Percentiles rank a stretch among this genome's conserved stretches.
Conservation (phyloP, 768 basidiomycete species). For the Candolleomyces eurysporus region DNA sequence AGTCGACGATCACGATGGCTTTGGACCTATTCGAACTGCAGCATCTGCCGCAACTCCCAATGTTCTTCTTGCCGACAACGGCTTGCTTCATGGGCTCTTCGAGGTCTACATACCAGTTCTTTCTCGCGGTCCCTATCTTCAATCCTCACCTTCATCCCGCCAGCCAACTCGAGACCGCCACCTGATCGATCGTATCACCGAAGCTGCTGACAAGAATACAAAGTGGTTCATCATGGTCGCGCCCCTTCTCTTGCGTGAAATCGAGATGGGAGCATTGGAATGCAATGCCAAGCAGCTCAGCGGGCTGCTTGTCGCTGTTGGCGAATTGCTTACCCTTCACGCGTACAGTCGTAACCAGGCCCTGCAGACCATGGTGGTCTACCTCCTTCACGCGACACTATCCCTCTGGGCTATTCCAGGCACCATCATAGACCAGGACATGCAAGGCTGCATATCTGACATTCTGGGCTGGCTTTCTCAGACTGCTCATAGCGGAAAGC, state of each 20-base stretch:
- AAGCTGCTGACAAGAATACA: slow-evolving; percentile 37
- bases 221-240: slow-evolving; percentile 61
- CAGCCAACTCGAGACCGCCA: slow-evolving; percentile 64
- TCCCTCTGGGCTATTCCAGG: slow-evolving; percentile 48
- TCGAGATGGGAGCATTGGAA: slow-evolving; percentile 53
- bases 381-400: slow-evolving; percentile 63
- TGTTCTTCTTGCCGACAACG: slow-evolving; percentile 23
- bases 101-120: slow-evolving; percentile 60
- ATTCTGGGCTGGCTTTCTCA: slow-evolving; percentile 51
- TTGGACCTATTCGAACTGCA: slow-evolving; percentile 48
- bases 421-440: slow-evolving; percentile 72
- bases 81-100: slow-evolving; percentile 33
- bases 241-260: slow-evolving; percentile 51
- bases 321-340: slow-evolving; percentile 51
- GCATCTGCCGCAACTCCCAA: slow-evolving; percentile 27
- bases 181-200: slow-evolving; percentile 50
- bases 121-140: slow-evolving; percentile 60
- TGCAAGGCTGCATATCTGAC: slow-evolving; percentile 83
- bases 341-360: slow-evolving; percentile 51
- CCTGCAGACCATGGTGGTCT: slow-evolving; percentile 53
- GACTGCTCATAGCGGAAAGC: slow-evolving; percentile 14
- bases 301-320: slow-evolving; percentile 55
- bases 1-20: slow-evolving; percentile 52
- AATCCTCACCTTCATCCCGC: slow-evolving; percentile 51
- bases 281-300: slow-evolving; percentile 49